phyloP scores from a whole-genome alignment of 768 basidiomycete genomes.

The Suillus discolor region DNA sequence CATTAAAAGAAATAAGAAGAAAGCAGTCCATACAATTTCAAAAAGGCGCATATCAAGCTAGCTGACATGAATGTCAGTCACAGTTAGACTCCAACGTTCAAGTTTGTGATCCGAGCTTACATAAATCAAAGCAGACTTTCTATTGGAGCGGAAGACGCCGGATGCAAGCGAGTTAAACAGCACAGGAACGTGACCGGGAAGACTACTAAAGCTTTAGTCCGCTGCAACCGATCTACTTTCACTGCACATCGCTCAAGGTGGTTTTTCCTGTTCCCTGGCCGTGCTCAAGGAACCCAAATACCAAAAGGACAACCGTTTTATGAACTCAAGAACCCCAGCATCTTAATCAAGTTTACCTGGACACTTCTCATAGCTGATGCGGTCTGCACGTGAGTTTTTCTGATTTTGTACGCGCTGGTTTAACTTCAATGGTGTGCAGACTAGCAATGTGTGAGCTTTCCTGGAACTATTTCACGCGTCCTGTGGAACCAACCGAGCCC shows the following conservation, averaged over 20 bases:
- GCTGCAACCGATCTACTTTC: not conserved
- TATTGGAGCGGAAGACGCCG: too few species aligned
- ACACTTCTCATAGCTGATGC: constrained; percentile 30
- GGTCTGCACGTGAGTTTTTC: constrained; percentile 30
- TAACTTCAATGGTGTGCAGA: constrained; percentile 12
- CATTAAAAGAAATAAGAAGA: not conserved
- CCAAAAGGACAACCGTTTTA: constrained; percentile 26
- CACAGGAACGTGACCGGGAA: too few species aligned
- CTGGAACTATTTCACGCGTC: constrained; percentile 31
- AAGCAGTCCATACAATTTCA: too few species aligned
- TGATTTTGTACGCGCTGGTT: not conserved
- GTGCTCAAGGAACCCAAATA: not conserved
- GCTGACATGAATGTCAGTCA: too few species aligned
- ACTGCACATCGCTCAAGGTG: not conserved
- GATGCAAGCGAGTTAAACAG: too few species aligned
- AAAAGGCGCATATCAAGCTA: too few species aligned
- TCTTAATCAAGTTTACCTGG: constrained; percentile 28
- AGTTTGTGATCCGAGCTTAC: too few species aligned
- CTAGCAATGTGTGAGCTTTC: constrained; percentile 28
- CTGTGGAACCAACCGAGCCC: constrained; percentile 10
- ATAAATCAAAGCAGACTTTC: too few species aligned
- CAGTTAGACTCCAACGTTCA: too few species aligned
- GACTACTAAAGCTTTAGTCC: not conserved
- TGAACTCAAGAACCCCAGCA: constrained; percentile 20
- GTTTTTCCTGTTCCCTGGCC: not conserved